Evolutionary conservation across 768 basidiomycete genomes (phyloP), one percentile per base, ranked within the genome.

Genomic region (Candolleomyces efflorescens): DNA sequence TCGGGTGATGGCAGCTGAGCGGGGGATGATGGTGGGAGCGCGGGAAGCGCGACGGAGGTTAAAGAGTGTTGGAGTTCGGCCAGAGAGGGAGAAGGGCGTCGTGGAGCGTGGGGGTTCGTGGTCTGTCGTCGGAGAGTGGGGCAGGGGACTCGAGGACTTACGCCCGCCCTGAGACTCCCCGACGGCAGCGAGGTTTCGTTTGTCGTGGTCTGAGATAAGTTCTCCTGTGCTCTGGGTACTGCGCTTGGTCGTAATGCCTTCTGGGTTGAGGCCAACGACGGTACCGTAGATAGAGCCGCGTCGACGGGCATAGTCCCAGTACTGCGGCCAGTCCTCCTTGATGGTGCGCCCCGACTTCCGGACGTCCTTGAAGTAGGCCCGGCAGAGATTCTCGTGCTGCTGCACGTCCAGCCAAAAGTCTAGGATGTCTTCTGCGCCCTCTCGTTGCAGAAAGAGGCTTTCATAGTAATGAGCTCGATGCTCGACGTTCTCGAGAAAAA

Each of bases 321-420:
- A 98, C 71, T 97, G 92, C 5, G 97, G 97, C 97, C 97, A 99
- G 70, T 98, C 97, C 17, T 98, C 91, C 69, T 89, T 90, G 70
- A 99, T 90, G 12, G 89, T 85, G 24, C 90, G 84, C 2, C 95
- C 94, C 0, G 94, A 94, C 75, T 95, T 94, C 67, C 92, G 89
- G 54, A 99, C 86, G 71, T 98, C 97, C 79, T 98, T 97, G 84
- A 99, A 98, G 73, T 98, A 98, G 7, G 96, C 97, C 60, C 95
- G 84, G 72, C 96, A 98, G 36, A 99, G 85, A 69, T 98, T 98
- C 76, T 98, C 97, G 70, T 99, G 97, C 74, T 98, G 97, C 65
- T 97, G 94, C 5, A 98, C 97, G 70, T 99, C 97, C 26, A 99
- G 83, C 95, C 96, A 98, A 66, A 98, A 98, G 71, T 99, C 97